A percentile compares a stretch with the other conserved stretches of the same genome.
These are phyloP conservation scores for Kwoniella sp. DNA, from an alignment of 768 basidiomycete genomes.

Conservation along the genomic window DNA sequence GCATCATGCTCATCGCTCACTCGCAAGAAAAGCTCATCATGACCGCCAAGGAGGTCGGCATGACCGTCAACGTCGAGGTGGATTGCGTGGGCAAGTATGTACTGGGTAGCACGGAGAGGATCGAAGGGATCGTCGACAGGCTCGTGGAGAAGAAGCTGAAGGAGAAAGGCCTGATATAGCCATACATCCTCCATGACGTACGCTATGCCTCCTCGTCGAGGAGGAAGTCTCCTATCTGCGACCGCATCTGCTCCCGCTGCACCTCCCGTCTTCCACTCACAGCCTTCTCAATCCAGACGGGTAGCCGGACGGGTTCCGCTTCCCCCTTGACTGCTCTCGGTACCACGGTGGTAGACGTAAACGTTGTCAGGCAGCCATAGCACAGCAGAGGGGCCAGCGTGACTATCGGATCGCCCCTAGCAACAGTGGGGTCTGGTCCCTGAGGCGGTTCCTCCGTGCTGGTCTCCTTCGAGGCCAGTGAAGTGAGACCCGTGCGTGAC, in stretches of 20 bases:
- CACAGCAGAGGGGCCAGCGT: slow-evolving; percentile 34
- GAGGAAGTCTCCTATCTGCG: slow-evolving; percentile 34
- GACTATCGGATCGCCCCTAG: no score
- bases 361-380: slow-evolving; percentile 47
- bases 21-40: slow-evolving; percentile 85
- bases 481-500: slow-evolving; percentile 41
- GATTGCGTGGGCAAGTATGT: slow-evolving; percentile 49
- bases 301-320: slow-evolving; percentile 18
- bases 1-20: slow-evolving; percentile 92
- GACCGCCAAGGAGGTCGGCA: slow-evolving; percentile 66
- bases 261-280: slow-evolving; percentile 3
- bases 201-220: slow-evolving; percentile 17
- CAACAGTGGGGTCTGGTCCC: not conserved
- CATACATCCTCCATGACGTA: not conserved
- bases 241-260: slow-evolving; percentile 32
- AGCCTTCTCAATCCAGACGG: slow-evolving; percentile 29
- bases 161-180: slow-evolving; percentile 19
- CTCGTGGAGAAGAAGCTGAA: slow-evolving; percentile 42
- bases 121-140: slow-evolving; percentile 37
- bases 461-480: slow-evolving; percentile 15
- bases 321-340: not conserved
- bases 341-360: slow-evolving; percentile 20
- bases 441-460: not conserved
- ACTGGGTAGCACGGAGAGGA: slow-evolving; percentile 32
- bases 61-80: slow-evolving; percentile 85